Evolutionary conservation across 2,329 filamentous ascomycete genomes (phyloP).

Genomic region (Penicillium occitanis): DNA sequence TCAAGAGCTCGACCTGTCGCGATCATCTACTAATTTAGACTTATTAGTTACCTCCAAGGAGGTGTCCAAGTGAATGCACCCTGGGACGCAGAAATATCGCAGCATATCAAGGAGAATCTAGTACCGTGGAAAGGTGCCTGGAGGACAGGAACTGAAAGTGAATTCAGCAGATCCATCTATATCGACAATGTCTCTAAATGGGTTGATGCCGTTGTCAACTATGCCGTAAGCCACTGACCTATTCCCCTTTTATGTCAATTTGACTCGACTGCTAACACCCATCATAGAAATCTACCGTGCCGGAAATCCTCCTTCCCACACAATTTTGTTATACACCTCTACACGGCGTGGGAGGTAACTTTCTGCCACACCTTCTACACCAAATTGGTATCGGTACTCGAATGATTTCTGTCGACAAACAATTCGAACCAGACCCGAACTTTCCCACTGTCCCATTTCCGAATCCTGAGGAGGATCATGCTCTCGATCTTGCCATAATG

Average conservation of each 20-base stretch:
- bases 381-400: constrained; percentile 33
- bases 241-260: background rate
- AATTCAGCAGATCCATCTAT: constrained; percentile 35
- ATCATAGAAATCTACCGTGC: constrained; percentile 33
- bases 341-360: constrained; percentile 41
- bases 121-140: constrained; percentile 49
- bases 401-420: constrained; percentile 42
- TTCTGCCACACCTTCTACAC: constrained; percentile 36
- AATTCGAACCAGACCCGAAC: constrained; percentile 60
- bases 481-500: constrained; percentile 59
- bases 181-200: constrained; percentile 33
- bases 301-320: constrained; percentile 29
- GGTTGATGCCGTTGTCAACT: constrained; percentile 21
- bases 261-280: background rate
- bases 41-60: constrained; percentile 57
- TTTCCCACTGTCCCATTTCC: constrained; percentile 66
- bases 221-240: constrained; percentile 1
- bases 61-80: constrained; percentile 66
- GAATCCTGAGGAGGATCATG: constrained; percentile 65
- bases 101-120: constrained; percentile 56
- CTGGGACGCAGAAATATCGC: constrained; percentile 59
- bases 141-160: constrained; percentile 37
- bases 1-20: background rate
- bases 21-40: constrained; percentile 25
- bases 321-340: constrained; percentile 47